Conservation (phyloP, 129 eudicot genomes). For the Ambrosia artemisiifolia region DNA sequence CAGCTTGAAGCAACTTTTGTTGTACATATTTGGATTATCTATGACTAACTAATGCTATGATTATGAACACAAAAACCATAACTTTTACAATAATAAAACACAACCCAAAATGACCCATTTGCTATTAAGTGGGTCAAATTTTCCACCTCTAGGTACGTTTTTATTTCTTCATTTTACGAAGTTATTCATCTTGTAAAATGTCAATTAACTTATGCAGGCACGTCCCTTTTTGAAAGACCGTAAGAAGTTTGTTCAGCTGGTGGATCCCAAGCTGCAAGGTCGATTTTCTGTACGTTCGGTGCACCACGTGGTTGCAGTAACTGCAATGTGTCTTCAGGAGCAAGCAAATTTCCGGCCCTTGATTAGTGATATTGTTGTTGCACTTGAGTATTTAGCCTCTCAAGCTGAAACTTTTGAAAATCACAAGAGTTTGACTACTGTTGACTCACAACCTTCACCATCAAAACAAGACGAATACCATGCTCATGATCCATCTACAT, state of each 20-base stretch:
- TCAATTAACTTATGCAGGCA: slow-evolving; percentile 36
- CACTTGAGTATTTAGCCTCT: slow-evolving; percentile 69
- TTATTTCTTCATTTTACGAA: neutral
- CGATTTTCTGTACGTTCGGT: slow-evolving; percentile 45
- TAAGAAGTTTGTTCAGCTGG: slow-evolving; percentile 55
- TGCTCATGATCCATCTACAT: slow-evolving; percentile 9
- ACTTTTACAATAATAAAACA: neutral
- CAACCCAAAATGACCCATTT: neutral
- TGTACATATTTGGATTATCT: neutral
- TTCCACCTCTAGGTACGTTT: neutral
- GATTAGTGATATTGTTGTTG: slow-evolving; percentile 71
- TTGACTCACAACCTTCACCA: slow-evolving; percentile 29
- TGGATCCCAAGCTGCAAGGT: slow-evolving; percentile 64
- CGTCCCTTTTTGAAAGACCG: slow-evolving; percentile 63
- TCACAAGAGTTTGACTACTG: slow-evolving; percentile 19
- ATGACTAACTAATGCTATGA: neutral
- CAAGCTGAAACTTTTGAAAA: slow-evolving; percentile 49
- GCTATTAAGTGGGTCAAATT: neutral
- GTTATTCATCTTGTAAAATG: neutral
- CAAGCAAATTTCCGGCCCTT: slow-evolving; percentile 67
- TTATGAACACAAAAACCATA: neutral
- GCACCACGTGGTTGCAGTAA: slow-evolving; percentile 70
- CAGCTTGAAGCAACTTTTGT: neutral
- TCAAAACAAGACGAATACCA: slow-evolving; percentile 8
- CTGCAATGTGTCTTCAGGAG: slow-evolving; percentile 85